Conservation (phyloP, 1,284 basidiomycete genomes). For the Volvariella surrecta region DNA sequence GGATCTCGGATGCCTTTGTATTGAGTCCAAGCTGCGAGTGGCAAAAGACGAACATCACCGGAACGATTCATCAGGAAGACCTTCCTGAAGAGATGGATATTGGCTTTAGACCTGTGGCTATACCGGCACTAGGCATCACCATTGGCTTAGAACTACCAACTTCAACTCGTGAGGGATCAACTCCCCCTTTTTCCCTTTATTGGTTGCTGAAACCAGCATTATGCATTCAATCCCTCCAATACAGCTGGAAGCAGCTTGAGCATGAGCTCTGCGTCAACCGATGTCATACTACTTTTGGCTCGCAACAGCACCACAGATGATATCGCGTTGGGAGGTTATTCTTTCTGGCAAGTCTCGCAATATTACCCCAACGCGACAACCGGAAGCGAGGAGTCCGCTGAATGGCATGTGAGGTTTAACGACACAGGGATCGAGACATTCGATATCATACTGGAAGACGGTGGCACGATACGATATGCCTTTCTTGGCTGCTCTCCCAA, state of each 20-base stretch:
- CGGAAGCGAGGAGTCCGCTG: background rate
- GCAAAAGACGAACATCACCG: background rate
- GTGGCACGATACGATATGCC: background rate
- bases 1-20: background rate
- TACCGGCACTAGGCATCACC: background rate
- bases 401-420: background rate
- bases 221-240: background rate
- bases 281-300: too few relatives aligned
- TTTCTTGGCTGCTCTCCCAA: background rate
- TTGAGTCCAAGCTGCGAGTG: background rate
- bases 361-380: background rate
- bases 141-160: background rate
- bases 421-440: background rate
- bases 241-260: too few relatives aligned
- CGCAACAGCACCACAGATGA: background rate
- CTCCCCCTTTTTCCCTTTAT: background rate
- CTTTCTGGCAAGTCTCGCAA: background rate
- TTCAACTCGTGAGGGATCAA: background rate
- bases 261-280: too few relatives aligned
- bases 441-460: background rate
- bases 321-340: background rate
- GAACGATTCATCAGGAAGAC: background rate
- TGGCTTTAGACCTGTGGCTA: background rate
- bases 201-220: too few relatives aligned
- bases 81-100: background rate